Percentiles rank a stretch among this genome's conserved stretches.
These are phyloP conservation scores for Adansonia madagascariensis DNA, from an alignment of 441 rosid genomes.

Conservation along the genomic window DNA sequence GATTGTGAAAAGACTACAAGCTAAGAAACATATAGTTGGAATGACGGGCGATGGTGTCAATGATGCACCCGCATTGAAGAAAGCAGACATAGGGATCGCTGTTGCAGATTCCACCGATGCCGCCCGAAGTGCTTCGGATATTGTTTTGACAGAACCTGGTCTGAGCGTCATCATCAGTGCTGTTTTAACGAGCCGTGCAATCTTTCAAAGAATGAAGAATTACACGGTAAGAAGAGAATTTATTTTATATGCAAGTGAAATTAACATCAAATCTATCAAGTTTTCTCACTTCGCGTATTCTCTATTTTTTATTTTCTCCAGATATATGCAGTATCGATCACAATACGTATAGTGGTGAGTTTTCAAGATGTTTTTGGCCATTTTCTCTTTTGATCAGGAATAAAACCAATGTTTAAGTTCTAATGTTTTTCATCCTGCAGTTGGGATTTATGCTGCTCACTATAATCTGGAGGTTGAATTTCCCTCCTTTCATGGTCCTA, in stretches of 20 bases:
- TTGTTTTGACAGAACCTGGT: slow-evolving; percentile 62
- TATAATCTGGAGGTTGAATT: slow-evolving; percentile 35
- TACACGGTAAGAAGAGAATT: slow-evolving; percentile 40
- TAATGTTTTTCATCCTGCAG: slow-evolving; percentile 21
- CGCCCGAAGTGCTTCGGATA: slow-evolving; percentile 63
- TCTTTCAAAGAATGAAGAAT: slow-evolving; percentile 68
- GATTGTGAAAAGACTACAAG: slow-evolving; percentile 60
- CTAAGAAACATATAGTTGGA: slow-evolving; percentile 58
- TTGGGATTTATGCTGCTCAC: slow-evolving; percentile 41
- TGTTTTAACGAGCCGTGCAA: slow-evolving; percentile 64
- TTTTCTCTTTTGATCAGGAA: background rate
- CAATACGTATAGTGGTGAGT: slow-evolving; percentile 56
- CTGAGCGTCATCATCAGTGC: slow-evolving; percentile 63
- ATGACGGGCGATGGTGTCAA: slow-evolving; percentile 73
- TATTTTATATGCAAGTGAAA: background rate
- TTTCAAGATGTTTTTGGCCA: background rate
- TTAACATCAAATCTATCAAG: background rate
- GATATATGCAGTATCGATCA: slow-evolving; percentile 58
- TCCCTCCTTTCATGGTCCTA: slow-evolving; percentile 47
- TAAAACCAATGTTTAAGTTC: background rate
- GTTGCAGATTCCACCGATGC: slow-evolving; percentile 65
- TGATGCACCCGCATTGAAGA: slow-evolving; percentile 66
- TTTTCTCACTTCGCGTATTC: slow-evolving; percentile 16
- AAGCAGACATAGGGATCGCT: slow-evolving; percentile 66
- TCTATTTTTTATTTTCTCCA: slow-evolving; percentile 26